These are phyloP conservation scores for Penicillium arizonense DNA, from an alignment of 495 filamentous ascomycete species.

Conservation along the genomic window DNA sequence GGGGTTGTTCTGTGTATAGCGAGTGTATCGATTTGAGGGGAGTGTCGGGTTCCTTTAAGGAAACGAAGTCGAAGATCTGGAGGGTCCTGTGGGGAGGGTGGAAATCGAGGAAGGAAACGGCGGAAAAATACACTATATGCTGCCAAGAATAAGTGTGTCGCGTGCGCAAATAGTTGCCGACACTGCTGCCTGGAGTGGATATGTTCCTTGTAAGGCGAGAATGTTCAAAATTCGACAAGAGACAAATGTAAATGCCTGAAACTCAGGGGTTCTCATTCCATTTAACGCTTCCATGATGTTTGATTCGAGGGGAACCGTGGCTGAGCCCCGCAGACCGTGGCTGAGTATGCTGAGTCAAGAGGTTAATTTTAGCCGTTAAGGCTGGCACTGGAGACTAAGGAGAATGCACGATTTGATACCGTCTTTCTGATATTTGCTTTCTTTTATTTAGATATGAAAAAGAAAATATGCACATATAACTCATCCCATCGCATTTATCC, in stretches of 20 bases:
- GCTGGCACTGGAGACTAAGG: not conserved
- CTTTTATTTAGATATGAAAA: not conserved
- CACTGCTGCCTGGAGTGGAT: constrained; percentile 6
- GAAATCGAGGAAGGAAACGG: not conserved
- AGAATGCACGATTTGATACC: not conserved
- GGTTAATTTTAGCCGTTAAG: not conserved
- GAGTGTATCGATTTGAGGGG: not conserved
- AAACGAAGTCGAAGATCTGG: constrained; percentile 1
- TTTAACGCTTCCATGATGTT: constrained; percentile 1
- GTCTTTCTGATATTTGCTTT: not conserved
- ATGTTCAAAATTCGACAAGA: not conserved
- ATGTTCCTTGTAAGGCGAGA: not conserved
- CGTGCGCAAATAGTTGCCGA: constrained; percentile 2
- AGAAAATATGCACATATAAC: no score
- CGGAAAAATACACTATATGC: not conserved
- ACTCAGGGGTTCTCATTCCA: not conserved
- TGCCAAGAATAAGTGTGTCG: constrained; percentile 1
- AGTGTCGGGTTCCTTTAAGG: not conserved
- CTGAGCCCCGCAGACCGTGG: not conserved
- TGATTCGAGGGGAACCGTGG: constrained; percentile 6
- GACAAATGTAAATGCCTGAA: not conserved
- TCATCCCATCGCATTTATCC: not conserved
- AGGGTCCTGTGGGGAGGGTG: not conserved
- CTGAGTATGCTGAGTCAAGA: not conserved
- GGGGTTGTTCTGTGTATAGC: not conserved